Conservation (phyloP, 106 monocot species). For the Allium cepa region DNA sequence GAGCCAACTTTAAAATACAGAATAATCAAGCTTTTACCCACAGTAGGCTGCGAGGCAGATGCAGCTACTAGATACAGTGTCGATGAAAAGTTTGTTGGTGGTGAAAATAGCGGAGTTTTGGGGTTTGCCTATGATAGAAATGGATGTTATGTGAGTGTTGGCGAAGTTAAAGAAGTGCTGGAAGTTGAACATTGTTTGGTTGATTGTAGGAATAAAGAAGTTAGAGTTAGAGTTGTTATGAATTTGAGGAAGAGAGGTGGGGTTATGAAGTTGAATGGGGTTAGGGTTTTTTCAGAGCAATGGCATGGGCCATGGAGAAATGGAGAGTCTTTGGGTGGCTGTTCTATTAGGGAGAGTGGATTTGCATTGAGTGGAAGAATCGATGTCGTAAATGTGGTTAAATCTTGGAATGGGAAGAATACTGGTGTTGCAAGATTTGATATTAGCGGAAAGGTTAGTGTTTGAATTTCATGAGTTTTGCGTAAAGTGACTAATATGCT, state of each 20-base stretch:
- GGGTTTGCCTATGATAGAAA: slow-evolving; percentile 44
- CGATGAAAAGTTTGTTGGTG: slow-evolving; percentile 38
- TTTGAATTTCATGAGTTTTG: background rate
- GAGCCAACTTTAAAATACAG: slow-evolving; percentile 41
- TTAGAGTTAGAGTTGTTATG: slow-evolving; percentile 55
- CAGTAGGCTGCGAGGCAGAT: slow-evolving; percentile 95
- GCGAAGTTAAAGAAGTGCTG: slow-evolving; percentile 15
- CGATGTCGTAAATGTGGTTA: slow-evolving; percentile 36
- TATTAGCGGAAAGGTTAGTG: slow-evolving; percentile 19
- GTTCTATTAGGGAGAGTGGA: slow-evolving; percentile 66
- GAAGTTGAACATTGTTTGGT: slow-evolving; percentile 82
- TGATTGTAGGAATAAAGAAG: slow-evolving; percentile 46
- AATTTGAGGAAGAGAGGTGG: slow-evolving; percentile 24
- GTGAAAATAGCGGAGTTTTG: slow-evolving; percentile 7
- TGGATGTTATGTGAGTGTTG: slow-evolving; percentile 52
- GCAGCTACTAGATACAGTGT: slow-evolving; percentile 70
- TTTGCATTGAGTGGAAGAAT: slow-evolving; percentile 41
- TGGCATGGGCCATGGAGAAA: slow-evolving; percentile 89
- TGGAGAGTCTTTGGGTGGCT: slow-evolving; percentile 84
- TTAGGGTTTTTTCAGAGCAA: slow-evolving; percentile 73
- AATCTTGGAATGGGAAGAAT: slow-evolving; percentile 41
- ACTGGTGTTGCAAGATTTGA: slow-evolving; percentile 23
- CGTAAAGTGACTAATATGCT: background rate
- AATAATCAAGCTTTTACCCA: slow-evolving; percentile 77
- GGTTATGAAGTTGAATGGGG: slow-evolving; percentile 32